Percentiles rank a stretch among this genome's conserved stretches.
Evolutionary conservation across 371 early-diverging fungal species (phyloP).

Genomic region (Phascolomyces articulosus): DNA sequence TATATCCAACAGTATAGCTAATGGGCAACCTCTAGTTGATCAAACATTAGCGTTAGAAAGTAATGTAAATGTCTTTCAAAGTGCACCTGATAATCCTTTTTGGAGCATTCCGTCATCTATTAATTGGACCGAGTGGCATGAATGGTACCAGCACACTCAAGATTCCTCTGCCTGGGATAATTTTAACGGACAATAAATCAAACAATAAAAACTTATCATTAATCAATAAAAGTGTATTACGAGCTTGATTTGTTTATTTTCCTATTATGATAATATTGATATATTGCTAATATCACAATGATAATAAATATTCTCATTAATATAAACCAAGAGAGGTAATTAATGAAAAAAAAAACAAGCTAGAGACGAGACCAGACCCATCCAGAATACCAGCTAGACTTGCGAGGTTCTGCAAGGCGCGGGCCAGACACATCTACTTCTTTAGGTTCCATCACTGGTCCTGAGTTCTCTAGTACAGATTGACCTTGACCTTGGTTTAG

Average conservation of each 20-base stretch:
- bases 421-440: constrained; percentile 31
- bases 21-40: background rate
- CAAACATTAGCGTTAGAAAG: constrained; percentile 1
- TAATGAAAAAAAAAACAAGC: too few relatives aligned
- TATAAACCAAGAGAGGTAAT: too few relatives aligned
- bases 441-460: constrained; percentile 29
- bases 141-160: constrained; percentile 43
- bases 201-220: background rate
- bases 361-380: constrained; percentile 45
- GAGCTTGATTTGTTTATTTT: too few relatives aligned
- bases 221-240: too few relatives aligned
- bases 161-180: constrained; percentile 12
- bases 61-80: constrained; percentile 26
- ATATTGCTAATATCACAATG: too few relatives aligned
- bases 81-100: constrained; percentile 50
- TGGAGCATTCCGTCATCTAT: constrained; percentile 46
- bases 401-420: constrained; percentile 22
- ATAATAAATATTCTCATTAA: too few relatives aligned
- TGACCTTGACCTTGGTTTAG: constrained; percentile 40
- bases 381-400: constrained; percentile 35
- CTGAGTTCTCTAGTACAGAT: constrained; percentile 21
- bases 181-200: background rate
- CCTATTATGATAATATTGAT: too few relatives aligned
- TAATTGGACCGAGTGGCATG: constrained; percentile 52
- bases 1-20: background rate